Base-by-base conservation (phyloP, 1,284 basidiomycete genomes). In the Microbotryomycetes sp. region DNA sequence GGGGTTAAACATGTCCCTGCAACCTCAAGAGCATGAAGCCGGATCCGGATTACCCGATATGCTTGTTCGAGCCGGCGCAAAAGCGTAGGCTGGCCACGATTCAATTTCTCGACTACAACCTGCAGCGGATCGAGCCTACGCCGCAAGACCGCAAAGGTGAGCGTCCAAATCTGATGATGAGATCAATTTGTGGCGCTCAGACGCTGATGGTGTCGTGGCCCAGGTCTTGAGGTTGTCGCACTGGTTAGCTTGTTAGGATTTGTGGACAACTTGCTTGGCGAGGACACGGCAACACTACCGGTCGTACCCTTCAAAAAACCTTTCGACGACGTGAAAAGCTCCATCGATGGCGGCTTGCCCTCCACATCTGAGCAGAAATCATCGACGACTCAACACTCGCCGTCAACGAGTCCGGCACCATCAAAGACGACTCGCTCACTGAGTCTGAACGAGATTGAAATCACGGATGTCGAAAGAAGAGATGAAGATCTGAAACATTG, bases 121-220 rank as follows among this genome's bases (percentile, higher is more conserved):
- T 67, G n/a, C 56, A 51, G 65, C 62, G 65, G 12, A 49, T 67
- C n/a, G 65, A 64, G n/a, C 65, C 65, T 0, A 15, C 56, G 0
- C 50, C 61, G 1, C 30, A 57, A 6, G 65, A 67, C 36, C 46
- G 51, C 23, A 67, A 67, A 49, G 65, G 65, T 62, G 49, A 22
- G 49, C n/a, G n/a, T 14, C 4, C 23, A 31, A 15, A n/a, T 15
- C 30, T 49, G 12, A 12, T 19, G 9, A 6, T 3, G 1, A 19
- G n/a, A 15, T 42, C 30, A 4, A 16, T 19, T 4, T 22, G 25
- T 9, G 6, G 2, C 14, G 47, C 25, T 6, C n/a, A 22, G n/a
- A 15, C 1, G 15, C 25, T 47, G 26, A 1, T 22, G 3, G 23
- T 47, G 6, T n/a, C 4, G 14, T 9, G 19, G 6, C n/a, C 7